Evolutionary conservation across 495 filamentous ascomycete genomes (phyloP).

Genomic region (Glutinoglossum americanum): DNA sequence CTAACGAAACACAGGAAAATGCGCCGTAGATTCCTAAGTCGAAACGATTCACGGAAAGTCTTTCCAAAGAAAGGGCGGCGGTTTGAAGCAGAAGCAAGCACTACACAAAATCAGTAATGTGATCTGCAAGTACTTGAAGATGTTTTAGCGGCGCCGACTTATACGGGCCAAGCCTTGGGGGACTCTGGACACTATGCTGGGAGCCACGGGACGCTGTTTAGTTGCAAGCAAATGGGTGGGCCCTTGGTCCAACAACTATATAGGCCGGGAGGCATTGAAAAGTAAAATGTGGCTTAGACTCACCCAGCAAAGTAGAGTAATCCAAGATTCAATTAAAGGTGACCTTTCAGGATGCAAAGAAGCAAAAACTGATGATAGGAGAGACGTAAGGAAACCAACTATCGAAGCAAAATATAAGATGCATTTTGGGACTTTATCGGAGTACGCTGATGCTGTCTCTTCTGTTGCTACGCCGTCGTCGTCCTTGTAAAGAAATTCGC

Average conservation of each 20-base stretch:
- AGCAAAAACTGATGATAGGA: slow-evolving; percentile 22
- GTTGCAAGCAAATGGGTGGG: neutral
- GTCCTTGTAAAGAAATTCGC: slow-evolving; percentile 29
- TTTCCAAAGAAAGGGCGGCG: slow-evolving; percentile 20
- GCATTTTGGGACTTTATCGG: slow-evolving; percentile 25
- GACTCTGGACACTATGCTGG: no score
- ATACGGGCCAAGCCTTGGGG: neutral
- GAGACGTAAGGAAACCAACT: slow-evolving; percentile 24
- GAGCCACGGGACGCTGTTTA: neutral
- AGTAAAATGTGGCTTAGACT: neutral
- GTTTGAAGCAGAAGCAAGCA: slow-evolving; percentile 20
- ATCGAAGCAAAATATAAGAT: slow-evolving; percentile 22
- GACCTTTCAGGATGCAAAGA: slow-evolving; percentile 11
- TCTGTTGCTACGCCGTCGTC: slow-evolving; percentile 37
- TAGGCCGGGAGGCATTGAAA: no score
- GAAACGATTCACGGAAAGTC: slow-evolving; percentile 24
- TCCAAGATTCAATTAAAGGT: neutral
- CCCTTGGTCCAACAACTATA: neutral
- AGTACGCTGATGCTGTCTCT: slow-evolving; percentile 31
- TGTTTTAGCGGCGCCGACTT: neutral
- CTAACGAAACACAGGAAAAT: slow-evolving; percentile 20
- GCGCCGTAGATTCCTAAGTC: slow-evolving; percentile 24
- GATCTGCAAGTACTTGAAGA: slow-evolving; percentile 24
- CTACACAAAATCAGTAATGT: slow-evolving; percentile 4
- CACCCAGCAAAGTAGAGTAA: neutral